Base-by-base conservation (phyloP, 352 stramenopile genomes). In the Globisporangium nodosum region DNA sequence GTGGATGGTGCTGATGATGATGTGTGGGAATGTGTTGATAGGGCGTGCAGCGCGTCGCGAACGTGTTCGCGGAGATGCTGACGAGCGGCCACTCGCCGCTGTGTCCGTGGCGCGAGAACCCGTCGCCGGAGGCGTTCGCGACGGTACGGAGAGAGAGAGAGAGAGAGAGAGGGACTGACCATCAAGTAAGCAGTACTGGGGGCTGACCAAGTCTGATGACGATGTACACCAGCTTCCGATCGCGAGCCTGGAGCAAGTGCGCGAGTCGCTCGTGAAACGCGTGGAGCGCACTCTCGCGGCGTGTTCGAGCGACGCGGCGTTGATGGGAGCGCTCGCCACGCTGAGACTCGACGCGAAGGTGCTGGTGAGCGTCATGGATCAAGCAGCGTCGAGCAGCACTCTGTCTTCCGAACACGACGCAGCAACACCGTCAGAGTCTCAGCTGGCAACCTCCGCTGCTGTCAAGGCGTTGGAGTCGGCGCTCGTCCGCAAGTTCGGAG, bases 31-130 rank as follows among this genome's bases (percentile, higher is more conserved):
- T n/a, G 15, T 37, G 13, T 24, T 15, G n/a, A 7, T 13, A 69
- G 15, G 78, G 78, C 5, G 70, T 54, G 7, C 45, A 71, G 24
- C 66, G 64, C 47, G 67, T 88, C 47, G 74, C 70, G 0, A 45
- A 60, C 3, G 66, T 27, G 47, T 88, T 87, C 30, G 73, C 74
- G 21, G 48, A 54, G 24, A 65, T 77, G 31, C 59, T 88, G 30
- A 63, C 77, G 1, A 74, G 58, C 0, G 65, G 64, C 4, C 78
- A 88, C 42, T 69, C 66, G 12, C 37, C 65, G 4, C 56, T 79
- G 35, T 90, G 79, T 76, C 77, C 77, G 12, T 90, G 79, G 79
- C 63, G 63, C 9, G 69, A 67, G 5, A 90, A 87, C 46, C 70
- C 77, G 53, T 90, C 77, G 3, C 77, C 79, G 0, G 58, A 66